A percentile compares a stretch with the other conserved stretches of the same genome.
Evolutionary conservation across 352 stramenopile species (phyloP).

Genomic region (Phytophthora melonis): DNA sequence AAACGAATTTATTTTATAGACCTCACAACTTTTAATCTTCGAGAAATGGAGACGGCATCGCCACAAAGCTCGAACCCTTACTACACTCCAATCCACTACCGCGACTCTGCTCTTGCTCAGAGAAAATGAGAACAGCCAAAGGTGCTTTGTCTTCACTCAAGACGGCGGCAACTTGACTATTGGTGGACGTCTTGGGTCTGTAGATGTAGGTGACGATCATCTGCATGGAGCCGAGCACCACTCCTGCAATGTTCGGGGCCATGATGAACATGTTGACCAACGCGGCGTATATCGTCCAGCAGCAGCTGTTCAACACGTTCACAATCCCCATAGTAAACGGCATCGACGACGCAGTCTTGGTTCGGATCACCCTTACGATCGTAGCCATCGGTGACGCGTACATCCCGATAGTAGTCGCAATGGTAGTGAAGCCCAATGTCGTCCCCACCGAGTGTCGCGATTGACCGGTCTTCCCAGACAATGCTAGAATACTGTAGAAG

Average conservation of each 20-base stretch:
- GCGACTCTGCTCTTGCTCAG: no score
- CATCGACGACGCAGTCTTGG: constrained; percentile 54
- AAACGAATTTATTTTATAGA: no score
- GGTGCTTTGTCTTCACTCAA: no score
- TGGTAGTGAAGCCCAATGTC: constrained; percentile 51
- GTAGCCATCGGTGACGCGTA: constrained; percentile 43
- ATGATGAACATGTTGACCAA: constrained; percentile 44
- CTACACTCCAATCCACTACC: no score
- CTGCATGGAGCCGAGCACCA: constrained; percentile 26
- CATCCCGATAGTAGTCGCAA: constrained; percentile 47
- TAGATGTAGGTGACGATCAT: constrained; percentile 30
- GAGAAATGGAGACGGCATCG: no score
- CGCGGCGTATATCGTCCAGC: constrained; percentile 50
- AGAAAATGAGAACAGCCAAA: no score
- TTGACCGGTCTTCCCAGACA: constrained; percentile 31
- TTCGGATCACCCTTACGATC: constrained; percentile 46
- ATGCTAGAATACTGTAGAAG: constrained; percentile 39
- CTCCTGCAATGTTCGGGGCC: constrained; percentile 37
- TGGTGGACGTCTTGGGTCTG: not conserved
- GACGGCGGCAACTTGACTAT: no score
- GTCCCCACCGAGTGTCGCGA: constrained; percentile 29
- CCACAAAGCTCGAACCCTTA: no score
- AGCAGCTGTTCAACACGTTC: constrained; percentile 48
- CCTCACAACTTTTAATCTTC: no score
- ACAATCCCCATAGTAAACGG: constrained; percentile 56